These are phyloP conservation scores for Spongospora subterranea DNA, from an alignment of 208 protist species.

Conservation along the genomic window DNA sequence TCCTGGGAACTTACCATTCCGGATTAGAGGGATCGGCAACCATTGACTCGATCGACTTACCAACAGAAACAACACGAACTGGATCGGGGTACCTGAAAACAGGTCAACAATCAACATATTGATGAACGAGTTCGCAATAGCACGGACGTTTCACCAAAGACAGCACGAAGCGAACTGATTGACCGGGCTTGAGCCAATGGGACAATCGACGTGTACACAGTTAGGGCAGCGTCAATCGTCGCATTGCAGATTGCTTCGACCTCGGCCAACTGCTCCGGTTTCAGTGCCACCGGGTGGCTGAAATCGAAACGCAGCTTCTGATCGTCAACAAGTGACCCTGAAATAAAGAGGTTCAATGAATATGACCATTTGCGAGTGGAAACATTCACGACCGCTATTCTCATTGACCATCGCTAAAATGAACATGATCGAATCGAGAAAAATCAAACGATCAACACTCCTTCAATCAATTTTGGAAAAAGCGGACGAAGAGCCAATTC, in stretches of 20 bases:
- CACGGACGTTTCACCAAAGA: conserved; percentile 91
- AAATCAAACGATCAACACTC: no score
- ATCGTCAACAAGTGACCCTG: conserved; percentile 85
- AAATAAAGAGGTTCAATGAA: conserved; percentile 89
- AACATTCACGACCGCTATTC: no score
- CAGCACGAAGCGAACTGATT: conserved; percentile 83
- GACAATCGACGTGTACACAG: conserved; percentile 86
- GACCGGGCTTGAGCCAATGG: conserved; percentile 78
- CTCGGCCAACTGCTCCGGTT: conserved; percentile 80
- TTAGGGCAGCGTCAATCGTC: conserved; percentile 78
- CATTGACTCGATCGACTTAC: conserved; percentile 85
- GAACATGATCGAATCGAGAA: no score
- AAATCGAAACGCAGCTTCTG: conserved; percentile 97
- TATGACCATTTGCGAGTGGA: no score
- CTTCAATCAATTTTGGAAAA: no score
- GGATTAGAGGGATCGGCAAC: conserved; percentile 29
- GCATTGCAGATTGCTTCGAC: conserved; percentile 87
- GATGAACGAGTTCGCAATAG: neutral
- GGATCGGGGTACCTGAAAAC: conserved; percentile 93
- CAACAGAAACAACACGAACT: conserved; percentile 95
- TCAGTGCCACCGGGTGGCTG: conserved; percentile 79
- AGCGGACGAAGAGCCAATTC: no score
- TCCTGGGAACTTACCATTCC: conserved; percentile 12
- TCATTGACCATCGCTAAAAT: no score
- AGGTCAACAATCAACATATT: neutral